These are phyloP conservation scores for Huntiella omanensis DNA, from an alignment of 2,329 filamentous ascomycete genomes.

Conservation along the genomic window DNA sequence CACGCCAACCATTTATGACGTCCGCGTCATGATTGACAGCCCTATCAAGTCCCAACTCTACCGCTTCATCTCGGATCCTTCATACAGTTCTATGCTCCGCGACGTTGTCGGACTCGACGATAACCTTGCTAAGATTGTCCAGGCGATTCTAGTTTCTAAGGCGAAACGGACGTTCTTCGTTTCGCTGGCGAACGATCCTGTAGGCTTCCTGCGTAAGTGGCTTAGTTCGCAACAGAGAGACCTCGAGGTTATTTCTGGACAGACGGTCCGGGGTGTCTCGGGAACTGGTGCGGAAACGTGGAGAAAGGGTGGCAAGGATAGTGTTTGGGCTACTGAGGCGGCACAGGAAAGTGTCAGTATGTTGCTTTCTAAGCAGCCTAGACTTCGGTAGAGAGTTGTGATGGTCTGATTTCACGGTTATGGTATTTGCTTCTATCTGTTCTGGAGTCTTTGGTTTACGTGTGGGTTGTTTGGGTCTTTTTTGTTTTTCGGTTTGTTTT, in stretches of 20 bases:
- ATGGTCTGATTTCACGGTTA: too few relatives aligned
- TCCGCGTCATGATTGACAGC: slow-evolving; percentile 70
- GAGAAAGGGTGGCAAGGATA: slow-evolving; percentile 38
- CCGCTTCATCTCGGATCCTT: slow-evolving; percentile 47
- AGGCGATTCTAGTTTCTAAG: slow-evolving; percentile 68
- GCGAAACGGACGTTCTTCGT: slow-evolving; percentile 80
- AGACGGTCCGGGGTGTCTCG: slow-evolving; percentile 44
- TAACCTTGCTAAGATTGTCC: slow-evolving; percentile 63
- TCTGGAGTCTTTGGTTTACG: not conserved
- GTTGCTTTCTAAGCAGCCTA: slow-evolving; percentile 33
- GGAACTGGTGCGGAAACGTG: slow-evolving; percentile 38
- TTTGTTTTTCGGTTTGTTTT: not conserved
- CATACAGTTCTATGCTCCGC: slow-evolving; percentile 53
- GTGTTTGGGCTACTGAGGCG: slow-evolving; percentile 38
- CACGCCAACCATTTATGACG: slow-evolving; percentile 71
- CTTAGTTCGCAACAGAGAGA: slow-evolving; percentile 80
- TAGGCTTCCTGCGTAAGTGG: slow-evolving; percentile 72
- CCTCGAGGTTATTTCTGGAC: slow-evolving; percentile 71
- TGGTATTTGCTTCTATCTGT: not conserved
- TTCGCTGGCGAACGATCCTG: slow-evolving; percentile 61
- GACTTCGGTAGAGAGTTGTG: not conserved
- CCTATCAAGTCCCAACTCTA: slow-evolving; percentile 51
- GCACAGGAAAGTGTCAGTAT: slow-evolving; percentile 45
- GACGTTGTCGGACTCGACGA: slow-evolving; percentile 66
- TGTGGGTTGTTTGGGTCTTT: not conserved